phyloP scores from a whole-genome alignment of 306 rosid species.

The Ceratonia siliqua region DNA sequence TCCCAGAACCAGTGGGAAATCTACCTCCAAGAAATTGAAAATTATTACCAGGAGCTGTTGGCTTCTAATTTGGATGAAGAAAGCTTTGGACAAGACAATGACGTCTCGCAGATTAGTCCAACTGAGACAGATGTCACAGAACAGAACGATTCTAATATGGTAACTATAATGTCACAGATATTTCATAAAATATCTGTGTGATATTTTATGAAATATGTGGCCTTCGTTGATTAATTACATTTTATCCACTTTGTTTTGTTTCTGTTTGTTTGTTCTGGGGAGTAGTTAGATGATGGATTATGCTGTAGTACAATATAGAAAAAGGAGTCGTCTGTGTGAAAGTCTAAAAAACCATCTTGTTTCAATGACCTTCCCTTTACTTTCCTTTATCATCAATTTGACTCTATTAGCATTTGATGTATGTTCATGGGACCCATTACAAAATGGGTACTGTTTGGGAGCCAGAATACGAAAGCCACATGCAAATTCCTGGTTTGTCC shows the following conservation, averaged over 20 bases:
- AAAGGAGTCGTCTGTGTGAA: constrained; percentile 2
- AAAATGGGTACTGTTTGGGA: background rate
- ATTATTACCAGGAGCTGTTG: constrained; percentile 52
- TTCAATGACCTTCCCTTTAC: background rate
- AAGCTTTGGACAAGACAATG: constrained; percentile 40
- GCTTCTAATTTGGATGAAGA: constrained; percentile 49
- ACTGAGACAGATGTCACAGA: constrained; percentile 48
- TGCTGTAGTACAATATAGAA: background rate
- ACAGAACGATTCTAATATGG: constrained; percentile 46
- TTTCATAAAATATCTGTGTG: constrained; percentile 43
- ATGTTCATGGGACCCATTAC: constrained; percentile 18
- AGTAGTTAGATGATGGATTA: constrained; percentile 35
- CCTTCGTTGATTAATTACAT: constrained; percentile 19
- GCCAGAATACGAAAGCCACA: constrained; percentile 1
- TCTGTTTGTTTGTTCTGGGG: constrained; percentile 39
- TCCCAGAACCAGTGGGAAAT: constrained; percentile 60
- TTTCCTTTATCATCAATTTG: constrained; percentile 23
- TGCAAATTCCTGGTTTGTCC: constrained; percentile 19
- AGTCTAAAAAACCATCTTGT: constrained; percentile 28
- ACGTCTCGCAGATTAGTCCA: constrained; percentile 42
- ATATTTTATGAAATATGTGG: constrained; percentile 47
- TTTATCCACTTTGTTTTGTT: constrained; percentile 30
- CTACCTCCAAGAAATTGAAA: constrained; percentile 59
- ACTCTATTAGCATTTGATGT: constrained; percentile 18
- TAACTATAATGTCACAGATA: constrained; percentile 42